Base-by-base conservation (phyloP, 2,329 filamentous ascomycete genomes). In the Pyricularia sp. region DNA sequence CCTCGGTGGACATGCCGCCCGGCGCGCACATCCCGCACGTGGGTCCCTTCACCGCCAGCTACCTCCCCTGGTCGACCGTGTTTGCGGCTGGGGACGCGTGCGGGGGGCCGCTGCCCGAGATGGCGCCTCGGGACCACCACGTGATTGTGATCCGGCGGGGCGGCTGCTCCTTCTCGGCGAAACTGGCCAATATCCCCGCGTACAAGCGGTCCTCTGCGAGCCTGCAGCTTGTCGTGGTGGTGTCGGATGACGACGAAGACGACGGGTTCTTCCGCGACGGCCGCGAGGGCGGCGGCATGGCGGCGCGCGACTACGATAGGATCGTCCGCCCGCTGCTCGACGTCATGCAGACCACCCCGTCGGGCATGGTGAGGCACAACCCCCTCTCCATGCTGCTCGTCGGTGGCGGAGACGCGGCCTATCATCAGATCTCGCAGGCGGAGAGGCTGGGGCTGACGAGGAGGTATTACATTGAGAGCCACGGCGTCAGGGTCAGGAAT, bases 321-420 rank as follows among this genome's bases (percentile, higher is more conserved):
- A 72, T 80, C 68, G 79, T 84, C 71, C 78, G 84, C 50, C 95
- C 95, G 1, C 79, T 95, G 65, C 82, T 99, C 4, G 92, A 97
- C 67, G 85, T 90, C 72, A 80, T 82, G 67, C 94, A 97, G 80
- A 79, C 83, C 66, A 93, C 91, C 2, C 87, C 89, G 0, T 85
- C 83, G 3, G 93, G 93, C 0, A 81, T 93, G 67, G 83, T 85
- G 68, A 82, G 93, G 12, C 85, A 88, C 61, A 84, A 93, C 74
- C 90, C 89, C 2, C 90, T 98, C 55, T 87, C 92, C 14, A 88
- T 97, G 86, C 84, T 97, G 58, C 92, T 98, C 86, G 86, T 97
- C 25, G 88, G 88, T 0, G 93, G 92, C 0, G 90, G 89, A 0
- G 83, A 88, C 11, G 83, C 85, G 69, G 87, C 86, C 12, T 90